These are phyloP conservation scores for Hypoxylon sp. DNA, from an alignment of 2,329 filamentous ascomycete species.

Conservation along the genomic window DNA sequence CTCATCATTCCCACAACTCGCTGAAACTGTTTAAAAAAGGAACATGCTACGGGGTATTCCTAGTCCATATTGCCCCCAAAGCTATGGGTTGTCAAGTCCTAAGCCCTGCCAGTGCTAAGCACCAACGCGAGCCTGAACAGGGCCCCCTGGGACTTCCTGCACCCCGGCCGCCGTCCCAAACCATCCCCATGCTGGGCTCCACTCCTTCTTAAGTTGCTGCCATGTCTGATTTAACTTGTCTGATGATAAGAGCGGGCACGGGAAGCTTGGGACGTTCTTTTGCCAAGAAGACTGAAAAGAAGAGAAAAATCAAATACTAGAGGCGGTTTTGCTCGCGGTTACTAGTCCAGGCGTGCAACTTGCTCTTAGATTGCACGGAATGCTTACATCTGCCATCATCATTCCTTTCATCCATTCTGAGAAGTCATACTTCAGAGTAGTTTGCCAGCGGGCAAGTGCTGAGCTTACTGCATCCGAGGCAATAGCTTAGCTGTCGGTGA, in stretches of 20 bases:
- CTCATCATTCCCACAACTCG: constrained; percentile 39
- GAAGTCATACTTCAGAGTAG: constrained; percentile 36
- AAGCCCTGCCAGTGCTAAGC: constrained; percentile 53
- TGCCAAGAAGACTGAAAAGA: constrained; percentile 46
- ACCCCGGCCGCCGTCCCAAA: constrained; percentile 54
- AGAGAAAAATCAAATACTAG: constrained; percentile 42
- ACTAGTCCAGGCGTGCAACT: constrained; percentile 32
- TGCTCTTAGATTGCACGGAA: constrained; percentile 36
- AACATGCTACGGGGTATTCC: constrained; percentile 46
- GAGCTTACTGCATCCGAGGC: constrained; percentile 46
- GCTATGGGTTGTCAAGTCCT: constrained; percentile 50
- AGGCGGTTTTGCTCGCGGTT: constrained; percentile 41
- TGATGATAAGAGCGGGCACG: constrained; percentile 52
- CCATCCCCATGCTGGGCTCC: constrained; percentile 50
- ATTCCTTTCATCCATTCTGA: constrained; percentile 37
- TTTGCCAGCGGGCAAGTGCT: constrained; percentile 42
- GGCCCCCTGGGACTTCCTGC: constrained; percentile 51
- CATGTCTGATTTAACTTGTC: constrained; percentile 47
- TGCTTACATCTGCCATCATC: constrained; percentile 42
- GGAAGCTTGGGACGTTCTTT: constrained; percentile 44
- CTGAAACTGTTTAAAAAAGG: constrained; percentile 47
- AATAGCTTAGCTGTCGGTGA: constrained; percentile 45
- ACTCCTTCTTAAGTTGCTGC: constrained; percentile 45
- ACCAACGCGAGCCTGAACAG: constrained; percentile 51
- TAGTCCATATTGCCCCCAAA: constrained; percentile 45